phyloP scores from a whole-genome alignment of 106 monocot genomes.

The Posidonia australis region DNA sequence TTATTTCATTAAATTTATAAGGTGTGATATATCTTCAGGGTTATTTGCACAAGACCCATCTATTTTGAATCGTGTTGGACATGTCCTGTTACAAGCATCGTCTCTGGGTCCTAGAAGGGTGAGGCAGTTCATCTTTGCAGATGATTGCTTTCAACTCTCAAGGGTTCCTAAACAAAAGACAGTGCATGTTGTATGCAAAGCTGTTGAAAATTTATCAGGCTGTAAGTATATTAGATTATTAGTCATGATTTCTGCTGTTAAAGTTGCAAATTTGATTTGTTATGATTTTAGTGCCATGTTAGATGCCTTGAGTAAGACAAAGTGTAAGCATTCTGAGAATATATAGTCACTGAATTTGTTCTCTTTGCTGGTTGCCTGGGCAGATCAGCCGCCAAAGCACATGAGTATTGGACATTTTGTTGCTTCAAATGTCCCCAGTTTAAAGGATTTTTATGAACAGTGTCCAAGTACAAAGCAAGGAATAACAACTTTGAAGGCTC shows the following conservation, averaged over 20 bases:
- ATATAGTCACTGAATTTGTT: background rate
- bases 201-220: conserved; percentile 64
- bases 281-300: too few relatives aligned
- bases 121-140: conserved; percentile 67
- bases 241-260: too few relatives aligned
- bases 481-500: conserved; percentile 46
- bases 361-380: conserved; percentile 7
- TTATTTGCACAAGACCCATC: conserved; percentile 66
- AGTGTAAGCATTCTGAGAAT: background rate
- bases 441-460: conserved; percentile 65
- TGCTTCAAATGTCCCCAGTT: conserved; percentile 66
- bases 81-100: conserved; percentile 57
- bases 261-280: too few relatives aligned
- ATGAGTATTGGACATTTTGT: conserved; percentile 77
- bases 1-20: background rate
- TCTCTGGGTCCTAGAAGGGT: conserved; percentile 19
- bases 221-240: conserved; percentile 43
- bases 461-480: conserved; percentile 36
- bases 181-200: conserved; percentile 63
- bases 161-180: conserved; percentile 72
- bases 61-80: conserved; percentile 60
- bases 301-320: too few relatives aligned
- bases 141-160: conserved; percentile 85
- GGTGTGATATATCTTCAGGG: conserved; percentile 31
- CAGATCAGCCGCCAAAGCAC: conserved; percentile 66